phyloP scores from a whole-genome alignment of 345 rosid species.

The Dipteronia dyeriana region DNA sequence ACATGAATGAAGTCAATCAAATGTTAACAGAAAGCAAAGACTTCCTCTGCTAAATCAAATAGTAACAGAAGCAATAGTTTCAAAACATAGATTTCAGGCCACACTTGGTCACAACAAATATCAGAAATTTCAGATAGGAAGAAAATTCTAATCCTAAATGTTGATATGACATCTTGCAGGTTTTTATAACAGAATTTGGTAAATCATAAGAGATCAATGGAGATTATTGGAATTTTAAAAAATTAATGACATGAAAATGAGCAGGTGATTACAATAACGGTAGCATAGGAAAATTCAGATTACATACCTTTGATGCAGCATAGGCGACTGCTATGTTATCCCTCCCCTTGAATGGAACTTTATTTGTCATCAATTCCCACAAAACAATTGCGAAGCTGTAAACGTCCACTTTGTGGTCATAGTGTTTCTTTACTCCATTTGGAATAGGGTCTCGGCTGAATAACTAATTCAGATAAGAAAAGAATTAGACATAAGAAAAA shows the following conservation, averaged over 20 bases:
- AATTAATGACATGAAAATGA: not conserved
- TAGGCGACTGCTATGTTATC: constrained; percentile 32
- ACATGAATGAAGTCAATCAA: not conserved
- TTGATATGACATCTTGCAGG: not conserved
- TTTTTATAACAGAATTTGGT: not conserved
- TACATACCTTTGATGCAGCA: constrained; percentile 41
- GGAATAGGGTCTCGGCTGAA: constrained; percentile 46
- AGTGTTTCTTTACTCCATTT: constrained; percentile 44
- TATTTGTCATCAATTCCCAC: constrained; percentile 66
- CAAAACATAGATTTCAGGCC: not conserved
- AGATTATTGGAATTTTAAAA: not conserved
- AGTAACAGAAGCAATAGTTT: not conserved
- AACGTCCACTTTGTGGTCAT: constrained; percentile 76
- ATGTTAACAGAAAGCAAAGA: not conserved
- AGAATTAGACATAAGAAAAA: constrained; percentile 6
- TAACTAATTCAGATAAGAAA: constrained; percentile 31
- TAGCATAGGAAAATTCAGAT: not conserved
- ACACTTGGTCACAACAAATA: not conserved
- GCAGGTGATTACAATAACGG: not conserved
- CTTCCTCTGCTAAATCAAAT: not conserved
- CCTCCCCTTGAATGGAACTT: constrained; percentile 47
- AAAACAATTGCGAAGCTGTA: constrained; percentile 65
- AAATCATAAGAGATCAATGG: not conserved
- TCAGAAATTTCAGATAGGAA: not conserved
- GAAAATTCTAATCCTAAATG: not conserved